phyloP scores from a whole-genome alignment of 2,329 filamentous ascomycete species.

The Ophiosphaerella herpotricha region DNA sequence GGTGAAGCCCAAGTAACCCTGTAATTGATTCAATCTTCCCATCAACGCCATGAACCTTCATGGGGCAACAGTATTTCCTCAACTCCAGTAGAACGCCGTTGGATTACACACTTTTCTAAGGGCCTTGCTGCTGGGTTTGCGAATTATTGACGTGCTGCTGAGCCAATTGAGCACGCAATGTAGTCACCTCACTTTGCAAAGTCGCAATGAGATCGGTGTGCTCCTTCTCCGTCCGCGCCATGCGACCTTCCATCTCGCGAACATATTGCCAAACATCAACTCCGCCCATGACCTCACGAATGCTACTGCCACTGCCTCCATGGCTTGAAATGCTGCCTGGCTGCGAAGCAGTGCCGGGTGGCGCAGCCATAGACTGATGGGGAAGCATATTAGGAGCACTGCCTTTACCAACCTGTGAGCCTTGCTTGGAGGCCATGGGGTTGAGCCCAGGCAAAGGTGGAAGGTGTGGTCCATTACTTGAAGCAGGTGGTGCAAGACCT shows the following conservation, averaged over 20 bases:
- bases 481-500: conserved; percentile 46
- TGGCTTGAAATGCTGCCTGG: conserved; percentile 58
- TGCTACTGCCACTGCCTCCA: conserved; percentile 63
- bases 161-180: conserved; percentile 43
- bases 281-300: conserved; percentile 69
- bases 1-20: no score
- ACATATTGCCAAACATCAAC: conserved; percentile 72
- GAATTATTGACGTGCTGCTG: conserved; percentile 38
- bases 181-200: conserved; percentile 52
- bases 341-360: conserved; percentile 51
- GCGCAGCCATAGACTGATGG: conserved; percentile 44
- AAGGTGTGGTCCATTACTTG: conserved; percentile 50
- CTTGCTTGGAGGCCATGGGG: conserved; percentile 38
- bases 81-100: conserved; percentile 1
- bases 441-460: conserved; percentile 50
- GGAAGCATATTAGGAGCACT: conserved; percentile 49
- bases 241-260: conserved; percentile 66
- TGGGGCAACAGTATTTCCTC: background rate
- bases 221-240: conserved; percentile 54
- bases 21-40: conserved; percentile 2
- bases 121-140: conserved; percentile 21
- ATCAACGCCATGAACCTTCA: conserved; percentile 2
- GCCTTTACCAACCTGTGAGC: conserved; percentile 36
- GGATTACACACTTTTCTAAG: conserved; percentile 1
- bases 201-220: conserved; percentile 51